Evolutionary conservation across 2,329 filamentous ascomycete genomes (phyloP), one percentile per base, ranked within the genome.

Genomic region (Penicillium occitanis): DNA sequence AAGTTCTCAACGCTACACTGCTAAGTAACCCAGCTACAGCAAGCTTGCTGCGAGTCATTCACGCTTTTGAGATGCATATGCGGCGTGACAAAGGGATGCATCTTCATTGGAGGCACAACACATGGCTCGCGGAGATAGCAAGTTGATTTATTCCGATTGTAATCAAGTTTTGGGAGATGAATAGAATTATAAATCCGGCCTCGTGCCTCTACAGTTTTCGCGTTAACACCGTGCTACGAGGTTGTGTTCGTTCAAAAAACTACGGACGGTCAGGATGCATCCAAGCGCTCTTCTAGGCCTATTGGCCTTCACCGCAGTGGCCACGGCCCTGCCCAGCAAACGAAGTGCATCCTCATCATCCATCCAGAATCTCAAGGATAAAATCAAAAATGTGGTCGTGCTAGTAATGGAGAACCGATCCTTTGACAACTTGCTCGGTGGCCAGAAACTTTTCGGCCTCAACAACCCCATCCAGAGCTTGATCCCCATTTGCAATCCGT

Each of bases 361-460:
- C 4, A 62, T 48, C 64, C 60, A 58, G 7, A 66, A 66, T 22
- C 37, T 66, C 42, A 68, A 68, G 33, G 69, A 61, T 44, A 80
- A 79, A 65, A 83, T 84, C 72, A 83, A 83, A 72, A 81, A 81
- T 69, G 80, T 82, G 5, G 81, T 84, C 57, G 78, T 83, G 30
- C 73, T 84, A 19, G 80, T 82, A 10, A 74, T 80, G 70, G 79
- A 81, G 64, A 80, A 81, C 68, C 72, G 79, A 30, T 76, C 75
- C 0, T 77, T 78, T 58, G 80, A 82, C 67, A 78, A 76, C 63
- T 76, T 80, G 33, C 75, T 77, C 17, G 80, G 80, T 37, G 80
- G 80, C 33, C 72, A 81, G 19, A 74, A 68, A 30, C 80, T 80
- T 67, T 75, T 73, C 55, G 40, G 71, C 4, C 69, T 70, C 3